A percentile compares a stretch with the other conserved stretches of the same genome.
Conservation (phyloP, 345 rosid genomes). For the Lepidium africanum region DNA sequence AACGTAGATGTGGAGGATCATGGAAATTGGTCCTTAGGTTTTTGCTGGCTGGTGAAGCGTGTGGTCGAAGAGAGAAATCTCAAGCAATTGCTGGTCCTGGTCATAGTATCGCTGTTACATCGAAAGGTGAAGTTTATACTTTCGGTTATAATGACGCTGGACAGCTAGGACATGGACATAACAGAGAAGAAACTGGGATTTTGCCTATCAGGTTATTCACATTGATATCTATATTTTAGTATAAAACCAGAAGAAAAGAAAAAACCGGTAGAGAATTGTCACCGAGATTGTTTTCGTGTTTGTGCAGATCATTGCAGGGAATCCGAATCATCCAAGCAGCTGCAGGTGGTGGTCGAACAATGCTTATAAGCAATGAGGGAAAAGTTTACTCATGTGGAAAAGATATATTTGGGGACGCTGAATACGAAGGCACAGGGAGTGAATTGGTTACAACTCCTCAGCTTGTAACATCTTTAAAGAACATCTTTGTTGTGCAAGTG, state of each 20-base stretch:
- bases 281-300: constrained; percentile 13
- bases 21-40: constrained; percentile 94
- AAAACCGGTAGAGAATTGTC: not conserved
- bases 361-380: constrained; percentile 90
- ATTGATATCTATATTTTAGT: constrained; percentile 33
- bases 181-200: constrained; percentile 78
- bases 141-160: constrained; percentile 89
- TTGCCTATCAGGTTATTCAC: constrained; percentile 65
- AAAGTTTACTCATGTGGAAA: constrained; percentile 80
- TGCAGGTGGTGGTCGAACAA: constrained; percentile 92
- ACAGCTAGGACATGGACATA: constrained; percentile 83
- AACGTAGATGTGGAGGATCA: constrained; percentile 83
- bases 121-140: constrained; percentile 63
- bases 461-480: constrained; percentile 70
- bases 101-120: constrained; percentile 86
- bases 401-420: constrained; percentile 85
- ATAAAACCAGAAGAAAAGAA: not conserved
- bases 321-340: constrained; percentile 94
- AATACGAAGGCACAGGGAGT: constrained; percentile 58
- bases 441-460: constrained; percentile 59
- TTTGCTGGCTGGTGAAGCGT: constrained; percentile 87
- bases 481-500: constrained; percentile 90
- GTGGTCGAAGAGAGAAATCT: constrained; percentile 91
- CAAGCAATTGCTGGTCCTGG: constrained; percentile 98
- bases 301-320: constrained; percentile 89